A percentile compares a stretch with the other conserved stretches of the same genome.
Conservation (phyloP, 2,329 filamentous ascomycete species). For the Pochonia chlamydosporia region DNA sequence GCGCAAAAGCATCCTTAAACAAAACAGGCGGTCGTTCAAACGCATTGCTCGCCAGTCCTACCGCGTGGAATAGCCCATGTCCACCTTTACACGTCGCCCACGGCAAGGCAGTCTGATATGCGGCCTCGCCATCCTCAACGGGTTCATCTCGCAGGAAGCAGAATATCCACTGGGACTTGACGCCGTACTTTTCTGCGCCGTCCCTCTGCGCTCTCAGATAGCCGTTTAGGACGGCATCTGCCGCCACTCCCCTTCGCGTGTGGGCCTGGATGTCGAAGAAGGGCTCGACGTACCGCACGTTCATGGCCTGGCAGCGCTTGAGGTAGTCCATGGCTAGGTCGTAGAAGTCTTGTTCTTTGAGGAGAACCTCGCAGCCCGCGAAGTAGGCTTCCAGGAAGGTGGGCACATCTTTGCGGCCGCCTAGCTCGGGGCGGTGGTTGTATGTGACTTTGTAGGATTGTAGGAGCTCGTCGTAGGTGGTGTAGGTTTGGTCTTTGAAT, state of each 20-base stretch:
- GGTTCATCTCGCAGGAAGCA: conserved; percentile 67
- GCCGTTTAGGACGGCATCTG: conserved; percentile 56
- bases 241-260: conserved; percentile 52
- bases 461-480: conserved; percentile 50
- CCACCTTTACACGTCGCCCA: conserved; percentile 26
- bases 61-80: conserved; percentile 35
- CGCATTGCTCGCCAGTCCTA: conserved; percentile 42
- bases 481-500: conserved; percentile 43
- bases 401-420: conserved; percentile 25
- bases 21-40: conserved; percentile 37
- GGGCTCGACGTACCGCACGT: conserved; percentile 65
- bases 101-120: conserved; percentile 40
- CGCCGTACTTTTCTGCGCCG: conserved; percentile 53
- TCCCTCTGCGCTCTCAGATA: conserved; percentile 52
- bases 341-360: conserved; percentile 61
- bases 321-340: conserved; percentile 67
- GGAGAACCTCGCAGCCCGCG: conserved; percentile 66
- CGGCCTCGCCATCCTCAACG: conserved; percentile 62
- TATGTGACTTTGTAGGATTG: conserved; percentile 58
- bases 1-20: conserved; percentile 33
- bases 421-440: conserved; percentile 33
- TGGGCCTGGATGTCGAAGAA: conserved; percentile 78
- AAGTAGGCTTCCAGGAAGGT: conserved; percentile 69
- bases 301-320: conserved; percentile 52
- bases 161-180: conserved; percentile 60